A percentile compares a stretch with the other conserved stretches of the same genome.
Conservation (phyloP, 768 basidiomycete genomes). For the Pleurotus ostreatus region DNA sequence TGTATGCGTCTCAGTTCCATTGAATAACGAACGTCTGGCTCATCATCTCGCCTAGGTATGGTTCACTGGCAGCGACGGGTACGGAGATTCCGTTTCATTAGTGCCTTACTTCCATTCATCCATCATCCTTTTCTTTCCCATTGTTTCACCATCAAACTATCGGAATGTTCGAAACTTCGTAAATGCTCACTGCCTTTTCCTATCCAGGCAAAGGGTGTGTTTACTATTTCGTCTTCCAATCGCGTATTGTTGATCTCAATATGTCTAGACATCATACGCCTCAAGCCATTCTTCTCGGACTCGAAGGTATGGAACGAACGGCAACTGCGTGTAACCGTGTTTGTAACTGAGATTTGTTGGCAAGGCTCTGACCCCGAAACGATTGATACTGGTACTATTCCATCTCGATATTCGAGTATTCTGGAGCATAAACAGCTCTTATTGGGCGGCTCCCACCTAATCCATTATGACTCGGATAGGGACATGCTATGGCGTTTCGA, state of each 20-base stretch:
- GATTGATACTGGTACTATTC: conserved; percentile 82
- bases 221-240: conserved; percentile 5
- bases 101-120: conserved; percentile 2
- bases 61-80: conserved; percentile 92
- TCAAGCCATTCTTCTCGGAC: conserved; percentile 78
- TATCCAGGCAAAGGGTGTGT: conserved; percentile 70
- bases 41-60: conserved; percentile 54
- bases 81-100: conserved; percentile 11
- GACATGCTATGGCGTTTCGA: conserved; percentile 96
- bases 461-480: conserved; percentile 80
- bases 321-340: neutral
- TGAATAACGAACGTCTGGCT: neutral
- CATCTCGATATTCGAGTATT: conserved; percentile 70
- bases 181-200: too few species aligned
- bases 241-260: neutral
- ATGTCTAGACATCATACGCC: conserved; percentile 73
- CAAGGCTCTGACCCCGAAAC: conserved; percentile 87
- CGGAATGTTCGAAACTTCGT: too few species aligned
- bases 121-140: too few species aligned
- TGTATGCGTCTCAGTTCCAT: conserved; percentile 43
- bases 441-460: conserved; percentile 70
- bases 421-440: conserved; percentile 58
- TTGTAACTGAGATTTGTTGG: neutral
- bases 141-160: too few species aligned
- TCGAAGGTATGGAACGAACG: conserved; percentile 53